Base-by-base conservation (phyloP, 768 basidiomycete species). In the Chalciporus sphaerocephalus region DNA sequence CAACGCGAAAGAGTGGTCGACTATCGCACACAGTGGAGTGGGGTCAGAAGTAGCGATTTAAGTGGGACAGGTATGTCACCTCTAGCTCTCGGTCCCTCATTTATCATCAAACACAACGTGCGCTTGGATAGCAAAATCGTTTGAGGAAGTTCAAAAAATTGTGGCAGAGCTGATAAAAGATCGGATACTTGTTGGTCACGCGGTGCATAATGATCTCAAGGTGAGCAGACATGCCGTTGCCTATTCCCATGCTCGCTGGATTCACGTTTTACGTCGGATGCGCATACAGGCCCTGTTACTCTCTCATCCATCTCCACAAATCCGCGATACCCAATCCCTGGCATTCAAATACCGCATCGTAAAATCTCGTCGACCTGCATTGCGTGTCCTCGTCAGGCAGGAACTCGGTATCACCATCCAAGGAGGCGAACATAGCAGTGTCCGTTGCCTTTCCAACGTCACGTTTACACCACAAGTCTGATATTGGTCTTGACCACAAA, bases 1-100 rank as follows among this genome's bases (percentile, higher is more conserved):
- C 93, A 91, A 59, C 76, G 83, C 40, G 93, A 96, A 62, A 75
- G 78, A 12, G 92, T 97, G 9, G 86, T 92, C 10, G 95, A 99
- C 65, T 97, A 93, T 68, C 70, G 93, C 45, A 99, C 96, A 1
- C 78, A 84, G 67, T 92, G 79, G 62, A 92, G 88, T 58, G 95
- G 95, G 0, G 78, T 99, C 8, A 70, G 92, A 22, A 76, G 76
- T 28, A 61, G 68, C 12, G 92, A 98, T 60, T 78, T 98, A 73
- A 62, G 77, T 1, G 71, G 79, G 40, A 85, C 86, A 83, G 60
- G 55, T 53, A 39, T 25, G 58, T 36, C 69, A 32, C n/a, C 30
- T 6, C 8, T 15, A 5, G n/a, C 15, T 32, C 30, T 6, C 7
- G 15, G 3, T 32, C n/a, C 7, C 30, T 32, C 30, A n/a, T n/a